Conservation (phyloP, 2,329 filamentous ascomycete genomes). For the Cordyceps cateniannulata region DNA sequence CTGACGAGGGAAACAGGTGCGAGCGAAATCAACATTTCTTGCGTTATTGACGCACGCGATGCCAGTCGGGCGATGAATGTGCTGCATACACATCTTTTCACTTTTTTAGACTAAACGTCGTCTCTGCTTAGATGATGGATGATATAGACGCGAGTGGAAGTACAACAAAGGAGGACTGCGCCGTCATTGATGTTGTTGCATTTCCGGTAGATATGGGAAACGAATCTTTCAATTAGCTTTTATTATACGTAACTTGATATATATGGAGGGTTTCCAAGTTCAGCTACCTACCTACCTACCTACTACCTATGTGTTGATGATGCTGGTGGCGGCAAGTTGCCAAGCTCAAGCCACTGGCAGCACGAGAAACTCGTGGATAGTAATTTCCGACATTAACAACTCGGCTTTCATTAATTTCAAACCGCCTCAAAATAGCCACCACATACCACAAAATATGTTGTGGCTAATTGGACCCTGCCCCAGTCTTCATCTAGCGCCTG, state of each 20-base stretch:
- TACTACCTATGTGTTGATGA: too few relatives aligned
- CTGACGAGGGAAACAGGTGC: conserved; percentile 53
- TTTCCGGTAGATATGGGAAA: background rate
- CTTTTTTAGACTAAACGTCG: conserved; percentile 68
- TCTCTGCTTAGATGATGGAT: background rate
- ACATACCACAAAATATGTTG: background rate
- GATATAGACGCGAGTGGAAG: background rate
- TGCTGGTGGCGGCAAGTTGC: too few relatives aligned
- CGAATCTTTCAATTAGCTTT: background rate
- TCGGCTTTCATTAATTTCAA: background rate
- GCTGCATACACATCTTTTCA: conserved; percentile 93
- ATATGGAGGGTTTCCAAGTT: too few relatives aligned
- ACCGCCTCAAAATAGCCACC: too few relatives aligned
- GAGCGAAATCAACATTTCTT: conserved; percentile 98
- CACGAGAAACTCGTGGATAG: too few relatives aligned
- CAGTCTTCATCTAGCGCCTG: background rate
- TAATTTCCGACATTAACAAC: too few relatives aligned
- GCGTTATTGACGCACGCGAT: conserved; percentile 87
- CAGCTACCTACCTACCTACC: too few relatives aligned
- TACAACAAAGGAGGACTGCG: background rate
- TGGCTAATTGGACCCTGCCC: background rate
- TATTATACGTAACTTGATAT: background rate
- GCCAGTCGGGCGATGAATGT: conserved; percentile 93
- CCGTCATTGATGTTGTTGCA: background rate
- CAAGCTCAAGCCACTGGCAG: too few relatives aligned